These are phyloP conservation scores for Perkinsus olseni DNA, from an alignment of 169 alveolate species.

Conservation along the genomic window DNA sequence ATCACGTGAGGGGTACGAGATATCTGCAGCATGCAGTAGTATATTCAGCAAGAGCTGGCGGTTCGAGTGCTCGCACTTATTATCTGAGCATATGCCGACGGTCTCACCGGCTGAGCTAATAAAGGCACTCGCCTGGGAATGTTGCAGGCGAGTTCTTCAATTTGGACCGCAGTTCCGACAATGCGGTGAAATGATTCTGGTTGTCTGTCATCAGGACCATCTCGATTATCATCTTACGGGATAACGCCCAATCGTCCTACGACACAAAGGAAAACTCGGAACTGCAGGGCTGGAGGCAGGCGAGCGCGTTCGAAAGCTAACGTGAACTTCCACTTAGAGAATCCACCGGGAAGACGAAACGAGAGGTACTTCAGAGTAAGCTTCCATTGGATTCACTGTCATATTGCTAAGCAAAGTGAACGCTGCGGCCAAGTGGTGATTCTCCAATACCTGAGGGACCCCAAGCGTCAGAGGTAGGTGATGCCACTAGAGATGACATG, in stretches of 20 bases:
- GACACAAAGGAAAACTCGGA: too few relatives aligned
- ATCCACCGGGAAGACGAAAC: constrained; percentile 39
- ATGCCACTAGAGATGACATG: too few relatives aligned
- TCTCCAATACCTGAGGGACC: constrained; percentile 41
- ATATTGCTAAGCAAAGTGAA: constrained; percentile 20
- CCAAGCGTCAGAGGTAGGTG: too few relatives aligned
- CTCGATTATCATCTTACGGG: constrained; percentile 29
- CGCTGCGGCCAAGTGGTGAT: constrained; percentile 57
- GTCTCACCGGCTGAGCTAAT: constrained; percentile 45
- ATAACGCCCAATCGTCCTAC: constrained; percentile 24
- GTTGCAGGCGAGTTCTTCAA: neutral
- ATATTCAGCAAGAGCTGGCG: constrained; percentile 38
- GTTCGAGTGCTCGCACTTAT: constrained; percentile 19
- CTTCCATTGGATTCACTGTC: neutral
- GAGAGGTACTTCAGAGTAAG: constrained; percentile 37
- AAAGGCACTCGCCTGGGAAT: neutral
- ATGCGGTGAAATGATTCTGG: constrained; percentile 16
- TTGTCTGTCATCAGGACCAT: constrained; percentile 60
- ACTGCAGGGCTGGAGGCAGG: too few relatives aligned
- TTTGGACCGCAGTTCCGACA: constrained; percentile 24
- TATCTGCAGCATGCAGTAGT: constrained; percentile 37
- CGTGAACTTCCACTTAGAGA: constrained; percentile 47
- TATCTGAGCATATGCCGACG: constrained; percentile 43
- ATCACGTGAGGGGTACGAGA: neutral
- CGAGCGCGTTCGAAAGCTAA: too few relatives aligned